These are phyloP conservation scores for Nakazawaea laoshanensis DNA, from an alignment of 805 yeast species.

Conservation along the genomic window DNA sequence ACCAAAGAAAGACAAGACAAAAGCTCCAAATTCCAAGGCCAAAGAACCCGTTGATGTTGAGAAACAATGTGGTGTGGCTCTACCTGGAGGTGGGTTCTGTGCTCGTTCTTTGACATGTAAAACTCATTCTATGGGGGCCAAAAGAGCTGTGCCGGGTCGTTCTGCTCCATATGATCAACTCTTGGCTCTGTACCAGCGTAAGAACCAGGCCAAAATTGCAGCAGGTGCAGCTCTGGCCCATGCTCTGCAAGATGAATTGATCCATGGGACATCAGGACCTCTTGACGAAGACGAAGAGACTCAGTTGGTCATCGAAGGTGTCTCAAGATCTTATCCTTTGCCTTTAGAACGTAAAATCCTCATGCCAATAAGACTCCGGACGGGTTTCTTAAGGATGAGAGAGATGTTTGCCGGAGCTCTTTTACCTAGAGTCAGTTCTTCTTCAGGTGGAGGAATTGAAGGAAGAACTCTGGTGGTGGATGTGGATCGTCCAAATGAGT, in stretches of 20 bases:
- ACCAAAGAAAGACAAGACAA: conserved; percentile 22
- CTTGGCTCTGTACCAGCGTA: conserved; percentile 82
- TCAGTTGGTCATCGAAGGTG: conserved; percentile 84
- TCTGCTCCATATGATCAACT: conserved; percentile 87
- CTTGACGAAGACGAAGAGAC: conserved; percentile 90
- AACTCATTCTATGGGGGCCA: conserved; percentile 98
- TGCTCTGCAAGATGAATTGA: conserved; percentile 62
- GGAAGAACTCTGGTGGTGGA: conserved; percentile 76
- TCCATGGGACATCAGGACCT: conserved; percentile 35
- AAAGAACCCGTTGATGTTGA: conserved; percentile 88
- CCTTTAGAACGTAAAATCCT: conserved; percentile 76
- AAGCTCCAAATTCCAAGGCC: conserved; percentile 40
- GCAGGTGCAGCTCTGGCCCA: conserved; percentile 76
- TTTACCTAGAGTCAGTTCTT: conserved; percentile 49
- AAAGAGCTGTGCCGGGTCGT: conserved; percentile 89
- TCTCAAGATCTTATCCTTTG: conserved; percentile 66
- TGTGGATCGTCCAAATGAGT: conserved; percentile 64
- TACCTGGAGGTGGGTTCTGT: conserved; percentile 92
- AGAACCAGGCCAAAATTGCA: conserved; percentile 85
- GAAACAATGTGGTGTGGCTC: conserved; percentile 90
- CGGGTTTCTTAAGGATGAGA: conserved; percentile 74
- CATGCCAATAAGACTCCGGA: conserved; percentile 63
- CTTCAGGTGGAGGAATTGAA: conserved; percentile 63
- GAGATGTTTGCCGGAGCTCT: conserved; percentile 91
- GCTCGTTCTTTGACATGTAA: conserved; percentile 95